Percentiles rank a stretch among this genome's conserved stretches.
phyloP scores from a whole-genome alignment of 768 basidiomycete species.

The Hysterangium stoloniferum region DNA sequence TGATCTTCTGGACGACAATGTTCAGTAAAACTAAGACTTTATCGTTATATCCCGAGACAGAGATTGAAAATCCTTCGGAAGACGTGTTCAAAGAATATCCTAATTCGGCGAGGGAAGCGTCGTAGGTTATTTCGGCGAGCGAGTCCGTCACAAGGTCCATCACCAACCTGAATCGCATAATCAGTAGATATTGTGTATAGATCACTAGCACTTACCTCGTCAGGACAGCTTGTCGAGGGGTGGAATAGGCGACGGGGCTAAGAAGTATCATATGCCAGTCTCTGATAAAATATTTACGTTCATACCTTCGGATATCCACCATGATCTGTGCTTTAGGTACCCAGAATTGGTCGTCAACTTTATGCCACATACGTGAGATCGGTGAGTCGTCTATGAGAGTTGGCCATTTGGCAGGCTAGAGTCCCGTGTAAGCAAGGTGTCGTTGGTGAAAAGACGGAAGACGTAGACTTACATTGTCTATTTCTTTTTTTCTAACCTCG shows the following conservation, averaged over 20 bases:
- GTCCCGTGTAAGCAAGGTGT: background rate
- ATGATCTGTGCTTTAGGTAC: conserved; percentile 79
- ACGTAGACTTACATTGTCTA: conserved; percentile 18
- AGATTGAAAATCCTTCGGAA: conserved; percentile 31
- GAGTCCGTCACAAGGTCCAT: conserved; percentile 39
- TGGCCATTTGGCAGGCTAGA: conserved; percentile 32
- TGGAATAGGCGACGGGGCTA: conserved; percentile 23
- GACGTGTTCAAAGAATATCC: conserved; percentile 28
- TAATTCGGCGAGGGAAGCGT: conserved; percentile 44
- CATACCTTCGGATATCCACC: conserved; percentile 69
- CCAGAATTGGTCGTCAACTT: conserved; percentile 97
- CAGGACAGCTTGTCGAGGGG: conserved; percentile 31
- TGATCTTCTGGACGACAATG: conserved; percentile 35
- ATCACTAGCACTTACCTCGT: conserved; percentile 18
- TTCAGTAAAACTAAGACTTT: conserved; percentile 39
- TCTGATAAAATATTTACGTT: background rate
- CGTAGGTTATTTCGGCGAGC: conserved; percentile 45
- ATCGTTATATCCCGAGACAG: conserved; percentile 43
- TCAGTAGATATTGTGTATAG: background rate
- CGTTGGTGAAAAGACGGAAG: background rate
- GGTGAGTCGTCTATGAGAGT: conserved; percentile 29
- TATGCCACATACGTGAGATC: conserved; percentile 63
- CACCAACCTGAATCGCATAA: conserved; percentile 20
- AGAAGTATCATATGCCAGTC: conserved; percentile 16
- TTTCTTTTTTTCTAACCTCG: conserved; percentile 33